Base-by-base conservation (phyloP, 2,329 filamentous ascomycete species). In the Cercospora zeae-maydis region DNA sequence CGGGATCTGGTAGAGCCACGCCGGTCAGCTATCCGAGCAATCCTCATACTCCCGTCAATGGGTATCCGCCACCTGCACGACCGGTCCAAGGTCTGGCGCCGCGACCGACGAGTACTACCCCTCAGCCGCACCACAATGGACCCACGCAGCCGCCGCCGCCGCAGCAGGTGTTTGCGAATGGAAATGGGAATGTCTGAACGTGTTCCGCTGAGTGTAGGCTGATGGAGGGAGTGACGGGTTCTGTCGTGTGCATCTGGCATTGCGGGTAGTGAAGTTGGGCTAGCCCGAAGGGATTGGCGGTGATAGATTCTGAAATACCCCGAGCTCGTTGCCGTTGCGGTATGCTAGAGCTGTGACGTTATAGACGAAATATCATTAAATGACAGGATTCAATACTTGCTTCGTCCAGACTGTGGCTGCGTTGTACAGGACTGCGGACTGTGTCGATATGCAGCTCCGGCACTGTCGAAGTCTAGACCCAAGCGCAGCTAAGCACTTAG, bases 1-100 rank as follows among this genome's bases (percentile, higher is more conserved):
- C 72, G 9, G 67, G 65, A 2, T 72, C 70, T 34, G 71, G 71
- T 3, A 61, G 72, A 54, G 71, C 61, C 4, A 74, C 72, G 9
- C 72, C 72, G 2, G 65, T 65, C n/a, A 65, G 63, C 42, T 71
- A 68, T 49, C 67, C 72, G 36, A 70, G 69, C 3, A 70, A 73
- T 56, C 69, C 71, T 7, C 69, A 70, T 16, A 72, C 71, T 14
- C 68, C 71, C n/a, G 68, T 72, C 58, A 72, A 72, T 52, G 71
- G 71, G n/a, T 68, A 64, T 21, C 58, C 61, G n/a, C 59, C 64
- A 13, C 58, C 59, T 24, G 39, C 42, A 51, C 61, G 61, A n/a
- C 63, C 60, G 16, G 57, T 63, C 14, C 62, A 58, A 36, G 59
- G 59, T 30, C 58, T 67, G n/a, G 65, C 63, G 4, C 64, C 65